Percentiles rank a stretch among this genome's conserved stretches.
Evolutionary conservation across 202 grass and related monocot genomes (phyloP).

Genomic region (Zoysia matrella): DNA sequence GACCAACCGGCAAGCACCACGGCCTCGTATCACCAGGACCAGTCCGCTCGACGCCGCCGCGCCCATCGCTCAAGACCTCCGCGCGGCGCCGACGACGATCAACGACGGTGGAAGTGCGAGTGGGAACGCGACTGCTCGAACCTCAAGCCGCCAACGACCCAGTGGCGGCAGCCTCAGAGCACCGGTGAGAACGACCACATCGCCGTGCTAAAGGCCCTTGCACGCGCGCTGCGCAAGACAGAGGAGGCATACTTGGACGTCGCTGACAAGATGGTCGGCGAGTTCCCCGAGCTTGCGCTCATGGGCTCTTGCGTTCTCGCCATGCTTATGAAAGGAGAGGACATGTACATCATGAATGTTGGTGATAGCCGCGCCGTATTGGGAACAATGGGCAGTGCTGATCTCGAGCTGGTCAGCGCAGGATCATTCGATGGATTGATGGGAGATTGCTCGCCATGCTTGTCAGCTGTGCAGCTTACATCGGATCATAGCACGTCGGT

Average conservation of each 20-base stretch:
- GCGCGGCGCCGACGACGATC: conserved; percentile 40
- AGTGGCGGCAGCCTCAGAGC: conserved; percentile 13
- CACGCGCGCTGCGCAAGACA: conserved; percentile 63
- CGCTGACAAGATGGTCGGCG: too few relatives aligned
- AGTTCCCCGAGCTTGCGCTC: conserved; percentile 74
- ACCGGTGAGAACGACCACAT: conserved; percentile 55
- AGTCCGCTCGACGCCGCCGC: conserved; percentile 30
- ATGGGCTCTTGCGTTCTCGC: conserved; percentile 96
- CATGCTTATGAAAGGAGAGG: conserved; percentile 96
- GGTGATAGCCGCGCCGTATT: conserved; percentile 91
- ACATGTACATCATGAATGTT: conserved; percentile 94
- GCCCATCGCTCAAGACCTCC: conserved; percentile 28
- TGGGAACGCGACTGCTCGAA: too few relatives aligned
- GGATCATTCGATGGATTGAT: conserved; percentile 65
- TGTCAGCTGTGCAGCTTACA: conserved; percentile 78
- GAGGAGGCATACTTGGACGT: too few relatives aligned
- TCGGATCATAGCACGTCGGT: conserved; percentile 83
- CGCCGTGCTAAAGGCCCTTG: conserved; percentile 83
- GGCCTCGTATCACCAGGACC: conserved; percentile 39
- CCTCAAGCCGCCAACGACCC: conserved; percentile 32
- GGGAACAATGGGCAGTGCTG: conserved; percentile 53
- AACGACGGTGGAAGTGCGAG: background rate
- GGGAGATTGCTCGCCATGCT: conserved; percentile 55
- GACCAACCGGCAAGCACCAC: conserved; percentile 45
- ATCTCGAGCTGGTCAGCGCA: conserved; percentile 65